phyloP scores from a whole-genome alignment of 2,329 filamentous ascomycete genomes.

The Pseudonectria foliicola region DNA sequence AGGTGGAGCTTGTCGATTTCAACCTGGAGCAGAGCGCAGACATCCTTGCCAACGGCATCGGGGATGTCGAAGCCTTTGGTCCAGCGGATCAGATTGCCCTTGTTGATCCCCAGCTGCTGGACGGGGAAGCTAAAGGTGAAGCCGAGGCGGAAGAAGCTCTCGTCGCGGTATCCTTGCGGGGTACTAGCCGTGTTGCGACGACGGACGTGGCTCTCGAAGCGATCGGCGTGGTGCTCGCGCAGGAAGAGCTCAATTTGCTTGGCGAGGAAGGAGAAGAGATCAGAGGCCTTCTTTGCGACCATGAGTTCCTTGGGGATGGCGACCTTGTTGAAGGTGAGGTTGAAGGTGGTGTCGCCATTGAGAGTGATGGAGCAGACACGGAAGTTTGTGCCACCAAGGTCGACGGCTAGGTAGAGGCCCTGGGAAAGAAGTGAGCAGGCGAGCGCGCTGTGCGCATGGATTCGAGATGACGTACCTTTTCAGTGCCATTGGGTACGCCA shows the following conservation, averaged over 20 bases:
- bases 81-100: conserved; percentile 89
- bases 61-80: conserved; percentile 97
- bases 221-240: conserved; percentile 77
- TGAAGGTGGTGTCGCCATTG: conserved; percentile 92
- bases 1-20: conserved; percentile 84
- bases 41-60: conserved; percentile 91
- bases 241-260: conserved; percentile 89
- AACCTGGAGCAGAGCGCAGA: conserved; percentile 79
- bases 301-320: conserved; percentile 86
- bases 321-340: conserved; percentile 86
- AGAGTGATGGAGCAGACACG: conserved; percentile 92
- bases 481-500: conserved; percentile 89
- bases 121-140: conserved; percentile 99
- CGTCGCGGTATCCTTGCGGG: conserved; percentile 54
- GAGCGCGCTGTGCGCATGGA: conserved; percentile 5
- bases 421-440: conserved; percentile 29
- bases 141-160: conserved; percentile 85
- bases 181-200: conserved; percentile 56
- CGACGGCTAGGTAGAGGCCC: conserved; percentile 93
- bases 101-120: conserved; percentile 89
- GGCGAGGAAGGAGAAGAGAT: conserved; percentile 88
- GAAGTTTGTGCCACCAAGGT: conserved; percentile 98
- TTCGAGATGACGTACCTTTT: conserved; percentile 59
- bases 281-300: conserved; percentile 75
- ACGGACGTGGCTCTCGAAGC: conserved; percentile 65